phyloP scores from a whole-genome alignment of 768 basidiomycete species.

The Hebeloma cylindrosporum region DNA sequence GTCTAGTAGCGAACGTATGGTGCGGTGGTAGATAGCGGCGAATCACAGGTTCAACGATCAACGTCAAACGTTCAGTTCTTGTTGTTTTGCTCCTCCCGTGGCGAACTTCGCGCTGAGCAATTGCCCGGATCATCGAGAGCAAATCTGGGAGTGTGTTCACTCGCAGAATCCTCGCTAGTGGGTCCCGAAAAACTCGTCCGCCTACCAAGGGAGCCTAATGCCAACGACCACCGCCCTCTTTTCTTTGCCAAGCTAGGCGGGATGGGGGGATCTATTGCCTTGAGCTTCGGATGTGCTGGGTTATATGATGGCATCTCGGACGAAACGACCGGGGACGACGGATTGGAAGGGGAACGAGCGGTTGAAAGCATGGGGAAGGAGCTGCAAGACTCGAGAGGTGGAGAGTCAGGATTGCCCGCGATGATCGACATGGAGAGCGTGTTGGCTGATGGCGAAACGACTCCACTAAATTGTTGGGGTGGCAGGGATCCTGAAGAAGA shows the following conservation, averaged over 20 bases:
- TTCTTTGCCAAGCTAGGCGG: constrained; percentile 20
- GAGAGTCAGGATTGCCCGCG: neutral
- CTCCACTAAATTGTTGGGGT: too few species aligned
- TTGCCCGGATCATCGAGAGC: too few species aligned
- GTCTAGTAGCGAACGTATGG: too few species aligned
- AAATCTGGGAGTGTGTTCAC: too few species aligned
- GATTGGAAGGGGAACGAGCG: neutral
- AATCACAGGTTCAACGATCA: too few species aligned
- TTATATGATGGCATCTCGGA: neutral
- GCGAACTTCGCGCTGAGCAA: too few species aligned
- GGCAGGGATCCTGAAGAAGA: constrained; percentile 11
- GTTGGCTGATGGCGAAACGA: neutral
- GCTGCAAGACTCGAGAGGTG: constrained; percentile 1
- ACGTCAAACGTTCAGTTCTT: too few species aligned
- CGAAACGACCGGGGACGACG: neutral
- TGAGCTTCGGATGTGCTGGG: constrained; percentile 18
- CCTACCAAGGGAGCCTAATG: constrained; percentile 3
- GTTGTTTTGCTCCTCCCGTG: too few species aligned
- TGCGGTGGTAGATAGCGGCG: too few species aligned
- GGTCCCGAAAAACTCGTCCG: too few species aligned
- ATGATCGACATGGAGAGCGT: neutral
- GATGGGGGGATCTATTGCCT: constrained; percentile 14
- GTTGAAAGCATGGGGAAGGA: constrained; percentile 6
- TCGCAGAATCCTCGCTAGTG: too few species aligned
- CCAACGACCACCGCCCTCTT: constrained; percentile 18